These are phyloP conservation scores for Penicillium oxalicum DNA, from an alignment of 2,329 filamentous ascomycete species.

Conservation along the genomic window DNA sequence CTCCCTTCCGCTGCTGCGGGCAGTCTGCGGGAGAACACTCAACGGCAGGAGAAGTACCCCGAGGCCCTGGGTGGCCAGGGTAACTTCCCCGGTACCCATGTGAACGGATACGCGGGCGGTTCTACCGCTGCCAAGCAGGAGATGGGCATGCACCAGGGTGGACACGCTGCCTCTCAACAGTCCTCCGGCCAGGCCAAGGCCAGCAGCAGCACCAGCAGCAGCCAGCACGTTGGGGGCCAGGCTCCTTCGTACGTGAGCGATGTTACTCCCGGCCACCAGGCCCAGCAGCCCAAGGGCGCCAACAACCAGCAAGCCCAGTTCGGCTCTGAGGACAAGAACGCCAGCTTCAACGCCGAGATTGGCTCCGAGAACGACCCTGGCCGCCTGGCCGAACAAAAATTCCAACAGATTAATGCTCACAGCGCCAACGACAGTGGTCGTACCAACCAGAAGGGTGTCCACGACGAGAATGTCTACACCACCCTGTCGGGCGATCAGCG, in stretches of 20 bases:
- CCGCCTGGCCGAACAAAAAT: constrained; percentile 40
- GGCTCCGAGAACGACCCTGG: constrained; percentile 53
- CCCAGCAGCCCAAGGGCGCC: constrained; percentile 46
- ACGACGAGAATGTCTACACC: constrained; percentile 20
- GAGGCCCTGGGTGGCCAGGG: constrained; percentile 35
- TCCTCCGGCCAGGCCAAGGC: constrained; percentile 10
- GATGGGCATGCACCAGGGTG: constrained; percentile 20
- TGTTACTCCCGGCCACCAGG: constrained; percentile 25
- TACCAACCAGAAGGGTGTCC: constrained; percentile 22
- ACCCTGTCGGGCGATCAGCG: constrained; percentile 25
- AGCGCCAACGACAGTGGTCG: constrained; percentile 24
- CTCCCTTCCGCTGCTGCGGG: constrained; percentile 46
- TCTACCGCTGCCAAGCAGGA: constrained; percentile 28
- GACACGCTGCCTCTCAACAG: constrained; percentile 18
- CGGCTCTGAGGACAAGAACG: constrained; percentile 39
- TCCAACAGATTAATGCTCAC: constrained; percentile 28
- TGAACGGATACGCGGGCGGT: constrained; percentile 34
- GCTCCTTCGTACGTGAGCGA: constrained; percentile 37
- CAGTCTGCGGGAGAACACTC: constrained; percentile 40
- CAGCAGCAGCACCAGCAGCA: constrained; percentile 18
- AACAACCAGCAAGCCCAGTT: constrained; percentile 48
- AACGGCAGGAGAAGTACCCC: constrained; percentile 40
- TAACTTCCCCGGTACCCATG: constrained; percentile 34
- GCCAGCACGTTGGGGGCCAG: constrained; percentile 24
- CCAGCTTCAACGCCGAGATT: constrained; percentile 48